These are phyloP conservation scores for Solanum gracilifrons DNA, from an alignment of 257 asterid species.

Conservation along the genomic window DNA sequence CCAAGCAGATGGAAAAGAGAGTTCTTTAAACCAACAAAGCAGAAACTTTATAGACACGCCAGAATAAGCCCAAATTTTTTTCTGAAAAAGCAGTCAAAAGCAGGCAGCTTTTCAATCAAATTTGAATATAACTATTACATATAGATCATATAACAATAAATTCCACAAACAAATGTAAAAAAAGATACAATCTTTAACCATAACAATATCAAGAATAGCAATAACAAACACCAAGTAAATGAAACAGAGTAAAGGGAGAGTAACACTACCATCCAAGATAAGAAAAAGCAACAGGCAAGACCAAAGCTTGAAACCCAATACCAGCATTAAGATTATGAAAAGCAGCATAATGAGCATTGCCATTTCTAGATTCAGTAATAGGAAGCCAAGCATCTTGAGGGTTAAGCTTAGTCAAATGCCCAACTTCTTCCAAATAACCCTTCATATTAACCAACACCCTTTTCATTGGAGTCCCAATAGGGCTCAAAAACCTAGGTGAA, in stretches of 20 bases:
- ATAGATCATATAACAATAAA: neutral
- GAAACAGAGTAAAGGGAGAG: neutral
- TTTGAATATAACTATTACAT: neutral
- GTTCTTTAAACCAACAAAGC: neutral
- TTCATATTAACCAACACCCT: constrained; percentile 88
- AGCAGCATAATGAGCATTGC: constrained; percentile 92
- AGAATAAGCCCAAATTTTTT: neutral
- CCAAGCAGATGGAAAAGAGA: neutral
- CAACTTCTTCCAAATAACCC: constrained; percentile 88
- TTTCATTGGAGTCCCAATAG: constrained; percentile 97
- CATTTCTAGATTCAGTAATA: constrained; percentile 91
- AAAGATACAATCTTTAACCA: neutral
- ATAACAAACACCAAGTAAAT: neutral
- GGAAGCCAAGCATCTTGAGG: constrained; percentile 99
- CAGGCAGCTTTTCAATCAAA: neutral
- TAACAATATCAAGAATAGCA: neutral
- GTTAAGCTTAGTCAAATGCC: constrained; percentile 88
- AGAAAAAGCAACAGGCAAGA: constrained; percentile 90
- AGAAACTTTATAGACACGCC: neutral
- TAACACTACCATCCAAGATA: constrained; percentile 84
- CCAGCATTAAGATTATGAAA: constrained; percentile 97
- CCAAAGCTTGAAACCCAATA: constrained; percentile 87
- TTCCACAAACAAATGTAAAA: neutral
- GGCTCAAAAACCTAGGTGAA: constrained; percentile 90
- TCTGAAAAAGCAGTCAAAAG: neutral